Evolutionary conservation across 139 green algal species (phyloP).

Genomic region (Chlorella sorokiniana): DNA sequence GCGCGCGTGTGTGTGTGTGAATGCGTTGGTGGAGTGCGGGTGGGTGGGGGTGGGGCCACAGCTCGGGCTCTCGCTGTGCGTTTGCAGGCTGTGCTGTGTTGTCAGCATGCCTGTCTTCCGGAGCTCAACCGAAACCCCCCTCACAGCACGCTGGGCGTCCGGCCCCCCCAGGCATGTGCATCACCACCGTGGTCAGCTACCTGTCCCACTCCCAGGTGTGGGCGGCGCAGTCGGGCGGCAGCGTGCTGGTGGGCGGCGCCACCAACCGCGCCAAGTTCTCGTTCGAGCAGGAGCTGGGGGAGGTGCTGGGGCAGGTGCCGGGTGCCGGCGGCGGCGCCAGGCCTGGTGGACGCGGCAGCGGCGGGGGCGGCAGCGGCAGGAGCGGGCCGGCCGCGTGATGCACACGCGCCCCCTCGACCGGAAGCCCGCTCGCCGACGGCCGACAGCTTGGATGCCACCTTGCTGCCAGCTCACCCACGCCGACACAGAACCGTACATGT

Average conservation of each 20-base stretch:
- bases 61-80: no score
- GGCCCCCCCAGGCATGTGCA: slow-evolving; percentile 90
- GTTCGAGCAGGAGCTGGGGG: slow-evolving; percentile 85
- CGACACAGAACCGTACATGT: no score
- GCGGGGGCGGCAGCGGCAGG: slow-evolving; percentile 12
- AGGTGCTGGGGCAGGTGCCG: slow-evolving; percentile 74
- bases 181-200: slow-evolving; percentile 94
- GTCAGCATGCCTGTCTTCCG: no score
- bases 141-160: not conserved
- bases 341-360: not conserved
- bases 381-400: not conserved
- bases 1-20: slow-evolving; percentile 45
- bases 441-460: no score
- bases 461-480: no score
- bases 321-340: slow-evolving; percentile 27
- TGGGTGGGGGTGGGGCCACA: not conserved
- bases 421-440: no score
- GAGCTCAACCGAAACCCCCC: not conserved
- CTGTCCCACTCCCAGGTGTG: slow-evolving; percentile 94
- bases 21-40: not conserved
- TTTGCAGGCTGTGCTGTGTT: no score
- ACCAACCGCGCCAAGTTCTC: slow-evolving; percentile 84
- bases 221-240: slow-evolving; percentile 70
- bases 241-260: slow-evolving; percentile 77
- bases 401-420: no score